Evolutionary conservation across 2,329 filamentous ascomycete species (phyloP), one percentile per base, ranked within the genome.

Genomic region (Hypoxylon sp.): DNA sequence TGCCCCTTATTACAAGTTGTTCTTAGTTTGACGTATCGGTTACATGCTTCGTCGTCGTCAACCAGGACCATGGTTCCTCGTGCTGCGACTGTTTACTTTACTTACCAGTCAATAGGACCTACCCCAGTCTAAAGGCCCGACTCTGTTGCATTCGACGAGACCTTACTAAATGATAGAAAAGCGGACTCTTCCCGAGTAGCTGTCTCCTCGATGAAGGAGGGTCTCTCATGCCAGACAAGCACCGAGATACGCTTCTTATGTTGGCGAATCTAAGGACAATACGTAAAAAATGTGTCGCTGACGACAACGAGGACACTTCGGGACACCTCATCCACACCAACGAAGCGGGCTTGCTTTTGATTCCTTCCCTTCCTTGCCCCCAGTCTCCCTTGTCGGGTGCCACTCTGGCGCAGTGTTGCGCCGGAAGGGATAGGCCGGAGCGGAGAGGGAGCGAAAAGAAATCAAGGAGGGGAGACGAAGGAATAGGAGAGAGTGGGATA

Each of bases 201-300:
- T n/a, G 37, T 27, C 21, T 20, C 27, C 38, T 42, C 17, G 12
- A 38, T 32, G 17, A 20, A 37, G 11, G 30, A 26, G 9, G 21
- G 9, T 5, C 6, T 5, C 6, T 6, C 21, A 41, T 45, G n/a
- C 32, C 44, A 35, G 35, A 43, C 21, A 21, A 34, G 20, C 9
- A 27, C 48, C 29, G 35, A 34, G 45, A n/a, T 35, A 44, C 23
- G 19, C 15, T 31, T 36, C 46, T 46, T 46, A 48, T 51, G n/a
- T n/a, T n/a, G 13, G 29, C 34, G 42, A 47, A 48, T 36, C 40
- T 43, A 43, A 55, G 31, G 11, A 30, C 43, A 21, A 25, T 51
- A 46, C 48, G 42, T 57, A 51, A 25, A n/a, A n/a, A n/a, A 51
- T 45, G 37, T 51, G 41, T 30, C 37, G 42, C 45, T 54, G 46